These are phyloP conservation scores for Zoysia pacifica DNA, from an alignment of 176 grass and related monocot species.

Conservation along the genomic window DNA sequence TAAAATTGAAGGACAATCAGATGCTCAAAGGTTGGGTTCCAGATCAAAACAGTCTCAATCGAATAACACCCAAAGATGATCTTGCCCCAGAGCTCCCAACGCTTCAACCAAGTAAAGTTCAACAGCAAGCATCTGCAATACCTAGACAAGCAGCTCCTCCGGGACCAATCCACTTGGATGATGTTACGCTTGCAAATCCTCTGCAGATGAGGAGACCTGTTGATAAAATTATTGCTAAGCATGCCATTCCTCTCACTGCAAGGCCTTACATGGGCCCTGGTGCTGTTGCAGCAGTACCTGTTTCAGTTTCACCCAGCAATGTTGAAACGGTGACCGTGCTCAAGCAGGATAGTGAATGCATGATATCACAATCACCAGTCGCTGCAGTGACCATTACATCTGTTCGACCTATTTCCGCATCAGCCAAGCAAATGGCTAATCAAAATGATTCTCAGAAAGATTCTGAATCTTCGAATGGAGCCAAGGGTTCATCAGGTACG, in stretches of 20 bases:
- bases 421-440: constrained; percentile 25
- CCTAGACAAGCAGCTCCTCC: constrained; percentile 35
- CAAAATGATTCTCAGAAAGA: constrained; percentile 37
- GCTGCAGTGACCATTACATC: constrained; percentile 26
- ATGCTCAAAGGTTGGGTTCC: constrained; percentile 62
- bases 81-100: constrained; percentile 49
- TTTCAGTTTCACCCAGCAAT: constrained; percentile 39
- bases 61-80: constrained; percentile 45
- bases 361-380: constrained; percentile 32
- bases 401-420: constrained; percentile 15
- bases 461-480: constrained; percentile 34
- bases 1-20: constrained; percentile 54
- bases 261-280: constrained; percentile 45
- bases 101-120: constrained; percentile 39
- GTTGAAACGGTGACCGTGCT: constrained; percentile 29
- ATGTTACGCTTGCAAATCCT: constrained; percentile 59
- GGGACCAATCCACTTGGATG: constrained; percentile 42
- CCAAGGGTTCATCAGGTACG: constrained; percentile 49
- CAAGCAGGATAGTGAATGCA: constrained; percentile 23
- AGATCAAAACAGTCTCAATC: constrained; percentile 42
- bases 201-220: constrained; percentile 58
- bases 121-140: constrained; percentile 42
- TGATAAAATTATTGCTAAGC: constrained; percentile 43
- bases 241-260: constrained; percentile 10
- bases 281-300: constrained; percentile 43